Percentiles rank a stretch among this genome's conserved stretches.
These are phyloP conservation scores for Pseudotulostoma volvatum DNA, from an alignment of 495 filamentous ascomycete species.

Conservation along the genomic window DNA sequence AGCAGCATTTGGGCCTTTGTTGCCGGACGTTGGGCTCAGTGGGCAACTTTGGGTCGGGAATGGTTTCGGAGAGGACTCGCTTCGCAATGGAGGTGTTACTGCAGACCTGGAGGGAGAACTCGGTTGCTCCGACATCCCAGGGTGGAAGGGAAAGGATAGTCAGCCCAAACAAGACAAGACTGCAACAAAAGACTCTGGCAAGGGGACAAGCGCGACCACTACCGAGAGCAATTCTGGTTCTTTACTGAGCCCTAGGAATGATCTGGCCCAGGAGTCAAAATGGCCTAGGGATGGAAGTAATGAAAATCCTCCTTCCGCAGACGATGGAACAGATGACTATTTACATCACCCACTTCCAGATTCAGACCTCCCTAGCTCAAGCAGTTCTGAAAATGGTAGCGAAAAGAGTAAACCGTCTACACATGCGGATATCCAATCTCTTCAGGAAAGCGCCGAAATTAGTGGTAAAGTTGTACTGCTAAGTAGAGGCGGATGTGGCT, in stretches of 20 bases:
- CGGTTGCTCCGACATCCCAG: conserved; percentile 95
- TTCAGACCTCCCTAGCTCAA: conserved; percentile 20
- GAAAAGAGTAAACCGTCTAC: conserved; percentile 28
- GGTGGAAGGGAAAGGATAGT: conserved; percentile 51
- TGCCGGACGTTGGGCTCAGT: conserved; percentile 61
- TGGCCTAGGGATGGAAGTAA: conserved; percentile 10
- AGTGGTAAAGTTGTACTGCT: conserved; percentile 80
- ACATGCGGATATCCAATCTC: conserved; percentile 86
- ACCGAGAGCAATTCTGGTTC: conserved; percentile 13
- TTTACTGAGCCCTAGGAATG: conserved; percentile 1
- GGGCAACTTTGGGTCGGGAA: conserved; percentile 82
- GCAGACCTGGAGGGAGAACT: conserved; percentile 60
- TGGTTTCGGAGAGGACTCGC: conserved; percentile 64
- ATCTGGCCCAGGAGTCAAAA: conserved; percentile 4
- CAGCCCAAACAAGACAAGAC: conserved; percentile 17
- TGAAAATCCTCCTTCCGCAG: conserved; percentile 18
- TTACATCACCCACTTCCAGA: conserved; percentile 52
- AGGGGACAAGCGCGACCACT: conserved; percentile 4
- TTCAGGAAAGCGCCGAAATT: conserved; percentile 91
- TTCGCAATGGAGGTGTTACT: conserved; percentile 39
- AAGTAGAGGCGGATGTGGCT: conserved; percentile 86
- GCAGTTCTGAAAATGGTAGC: conserved; percentile 20
- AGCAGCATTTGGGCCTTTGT: conserved; percentile 74
- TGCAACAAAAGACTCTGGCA: conserved; percentile 2
- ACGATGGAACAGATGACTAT: conserved; percentile 87